These are phyloP conservation scores for Sclerotinia subarctica DNA, from an alignment of 2,329 filamentous ascomycete genomes.

Conservation along the genomic window DNA sequence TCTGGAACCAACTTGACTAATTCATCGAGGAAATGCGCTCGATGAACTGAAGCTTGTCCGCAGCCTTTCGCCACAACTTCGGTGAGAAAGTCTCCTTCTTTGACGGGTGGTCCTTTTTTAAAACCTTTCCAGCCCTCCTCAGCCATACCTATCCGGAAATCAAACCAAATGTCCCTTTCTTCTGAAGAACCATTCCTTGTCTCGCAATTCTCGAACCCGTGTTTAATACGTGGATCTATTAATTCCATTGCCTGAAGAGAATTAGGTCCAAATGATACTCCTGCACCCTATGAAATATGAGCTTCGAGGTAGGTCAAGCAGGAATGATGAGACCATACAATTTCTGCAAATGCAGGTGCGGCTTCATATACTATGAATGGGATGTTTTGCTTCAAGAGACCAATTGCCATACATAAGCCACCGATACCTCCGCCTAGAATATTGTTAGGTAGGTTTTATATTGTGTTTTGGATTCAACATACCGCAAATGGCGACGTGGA, in stretches of 20 bases:
- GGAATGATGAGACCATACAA: conserved; percentile 21
- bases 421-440: conserved; percentile 36
- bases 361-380: conserved; percentile 36
- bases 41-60: conserved; percentile 35
- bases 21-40: conserved; percentile 37
- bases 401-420: conserved; percentile 35
- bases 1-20: conserved; percentile 42
- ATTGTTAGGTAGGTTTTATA: neutral
- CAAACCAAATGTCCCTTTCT: conserved; percentile 34
- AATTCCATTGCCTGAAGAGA: conserved; percentile 34
- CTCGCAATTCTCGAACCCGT: conserved; percentile 30
- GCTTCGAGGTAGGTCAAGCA: neutral
- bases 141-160: conserved; percentile 33
- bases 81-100: conserved; percentile 26
- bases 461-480: neutral
- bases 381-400: conserved; percentile 35
- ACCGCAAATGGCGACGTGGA: conserved; percentile 37
- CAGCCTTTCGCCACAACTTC: conserved; percentile 27
- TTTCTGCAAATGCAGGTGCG: conserved; percentile 36
- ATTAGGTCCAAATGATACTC: conserved; percentile 37
- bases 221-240: conserved; percentile 33
- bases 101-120: conserved; percentile 20
- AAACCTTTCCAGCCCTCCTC: conserved; percentile 30
- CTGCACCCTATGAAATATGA: conserved; percentile 27
- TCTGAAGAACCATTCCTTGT: conserved; percentile 32